A percentile compares a stretch with the other conserved stretches of the same genome.
Evolutionary conservation across 2,329 filamentous ascomycete species (phyloP).

Genomic region (Elsinoe batatas): DNA sequence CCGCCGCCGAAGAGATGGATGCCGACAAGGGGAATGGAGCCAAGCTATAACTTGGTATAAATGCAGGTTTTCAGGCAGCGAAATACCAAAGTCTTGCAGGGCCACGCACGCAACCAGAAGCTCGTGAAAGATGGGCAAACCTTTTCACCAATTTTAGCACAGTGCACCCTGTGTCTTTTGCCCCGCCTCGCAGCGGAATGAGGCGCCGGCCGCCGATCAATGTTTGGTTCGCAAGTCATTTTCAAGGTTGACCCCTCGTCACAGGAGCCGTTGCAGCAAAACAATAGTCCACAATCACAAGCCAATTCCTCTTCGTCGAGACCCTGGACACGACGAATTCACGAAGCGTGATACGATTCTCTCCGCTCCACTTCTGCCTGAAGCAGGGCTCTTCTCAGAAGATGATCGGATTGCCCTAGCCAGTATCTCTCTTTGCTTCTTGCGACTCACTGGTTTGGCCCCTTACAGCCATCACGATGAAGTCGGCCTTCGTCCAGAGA

Average conservation of each 20-base stretch:
- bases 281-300: neutral
- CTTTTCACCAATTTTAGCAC: conserved; percentile 6
- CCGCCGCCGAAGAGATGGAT: conserved; percentile 17
- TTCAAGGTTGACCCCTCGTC: neutral
- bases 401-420: neutral
- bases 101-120: conserved; percentile 2
- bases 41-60: conserved; percentile 3
- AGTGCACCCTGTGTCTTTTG: neutral
- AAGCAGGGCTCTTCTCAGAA: neutral
- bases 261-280: conserved; percentile 9
- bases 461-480: conserved; percentile 12
- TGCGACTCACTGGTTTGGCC: neutral
- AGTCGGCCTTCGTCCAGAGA: conserved; percentile 13
- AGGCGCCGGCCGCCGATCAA: conserved; percentile 1
- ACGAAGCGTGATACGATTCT: neutral
- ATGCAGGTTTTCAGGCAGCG: neutral
- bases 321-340: conserved; percentile 1
- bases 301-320: neutral
- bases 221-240: neutral
- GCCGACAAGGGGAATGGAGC: conserved; percentile 8
- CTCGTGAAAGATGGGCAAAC: neutral
- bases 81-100: neutral
- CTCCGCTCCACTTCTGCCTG: neutral
- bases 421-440: neutral
- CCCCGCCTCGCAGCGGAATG: neutral